Percentiles rank a stretch among this genome's conserved stretches.
Conservation (phyloP, 768 basidiomycete species). For the Mycena galopus region DNA sequence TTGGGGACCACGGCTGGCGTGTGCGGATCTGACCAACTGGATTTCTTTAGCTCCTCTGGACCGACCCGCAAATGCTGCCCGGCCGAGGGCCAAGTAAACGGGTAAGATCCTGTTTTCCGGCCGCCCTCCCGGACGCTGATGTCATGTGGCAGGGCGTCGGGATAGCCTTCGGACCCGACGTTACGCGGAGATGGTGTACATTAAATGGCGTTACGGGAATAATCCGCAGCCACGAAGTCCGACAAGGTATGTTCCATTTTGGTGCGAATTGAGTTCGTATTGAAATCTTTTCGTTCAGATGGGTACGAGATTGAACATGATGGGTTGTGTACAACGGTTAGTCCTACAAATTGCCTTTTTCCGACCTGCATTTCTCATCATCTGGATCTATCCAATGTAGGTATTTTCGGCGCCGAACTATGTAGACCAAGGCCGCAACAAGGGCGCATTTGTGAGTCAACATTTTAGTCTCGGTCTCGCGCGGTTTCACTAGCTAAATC, state of each 20-base stretch:
- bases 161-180: constrained; percentile 95
- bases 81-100: constrained; percentile 98
- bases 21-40: neutral
- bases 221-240: constrained; percentile 96
- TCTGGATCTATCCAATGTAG: constrained; percentile 53
- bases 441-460: constrained; percentile 82
- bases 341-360: constrained; percentile 30
- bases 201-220: constrained; percentile 89
- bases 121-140: constrained; percentile 26
- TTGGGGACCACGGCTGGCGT: neutral
- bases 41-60: constrained; percentile 87
- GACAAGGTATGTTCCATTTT: constrained; percentile 71
- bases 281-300: constrained; percentile 59
- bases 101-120: constrained; percentile 52
- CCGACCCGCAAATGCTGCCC: constrained; percentile 89
- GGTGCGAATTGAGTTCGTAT: neutral
- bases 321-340: constrained; percentile 92
- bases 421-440: constrained; percentile 92
- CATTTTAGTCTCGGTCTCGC: neutral
- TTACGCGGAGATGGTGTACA: constrained; percentile 90
- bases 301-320: constrained; percentile 97
- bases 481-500: neutral
- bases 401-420: constrained; percentile 97
- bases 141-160: constrained; percentile 82
- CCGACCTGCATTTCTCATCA: constrained; percentile 32